Base-by-base conservation (phyloP, 495 filamentous ascomycete species). In the Podospora bellae-mahoneyi region DNA sequence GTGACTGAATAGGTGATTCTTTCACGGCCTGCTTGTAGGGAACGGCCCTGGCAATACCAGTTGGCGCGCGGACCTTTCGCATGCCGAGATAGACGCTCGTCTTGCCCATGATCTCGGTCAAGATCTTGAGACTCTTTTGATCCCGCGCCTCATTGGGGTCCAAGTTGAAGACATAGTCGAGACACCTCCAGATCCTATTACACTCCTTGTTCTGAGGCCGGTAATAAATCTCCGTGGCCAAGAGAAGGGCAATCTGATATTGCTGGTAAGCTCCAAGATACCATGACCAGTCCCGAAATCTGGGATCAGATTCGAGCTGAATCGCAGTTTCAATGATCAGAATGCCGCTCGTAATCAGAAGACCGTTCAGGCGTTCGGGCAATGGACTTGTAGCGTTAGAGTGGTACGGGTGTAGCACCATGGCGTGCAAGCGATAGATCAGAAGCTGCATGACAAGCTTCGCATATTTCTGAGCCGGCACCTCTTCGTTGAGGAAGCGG, bases 91-190 rank as follows among this genome's bases (percentile, higher is more conserved):
- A 84, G 19, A 79, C 62, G 16, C 72, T 72, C 19, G 81, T 80
- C 68, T 81, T 82, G 16, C 56, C 62, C 69, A 73, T 72, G 64
- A 84, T 81, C 59, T 83, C 80, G 5, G 69, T 71, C 19, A 84
- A 73, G 15, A 84, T 75, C 18, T 73, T 67, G n/a, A 78, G 7
- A 54, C 75, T 75, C 72, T 83, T 84, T 5, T 76, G 60, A 44
- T 80, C 77, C 9, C 77, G 76, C 26, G 82, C 69, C 32, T 85
- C 71, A 60, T 81, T 78, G 0, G 78, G 71, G 13, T 87, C 83
- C n/a, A 88, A 76, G 39, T 85, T 82, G 70, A 91, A 92, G 58
- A 90, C 87, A 73, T 88, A 91, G 72, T 92, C 89, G 13, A 92
- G 79, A 67, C 87, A 90, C 5, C 78, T 76, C 90, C 90, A 92